phyloP scores from a whole-genome alignment of 192 early-diverging fungal genomes.

The Coemansia sp. region DNA sequence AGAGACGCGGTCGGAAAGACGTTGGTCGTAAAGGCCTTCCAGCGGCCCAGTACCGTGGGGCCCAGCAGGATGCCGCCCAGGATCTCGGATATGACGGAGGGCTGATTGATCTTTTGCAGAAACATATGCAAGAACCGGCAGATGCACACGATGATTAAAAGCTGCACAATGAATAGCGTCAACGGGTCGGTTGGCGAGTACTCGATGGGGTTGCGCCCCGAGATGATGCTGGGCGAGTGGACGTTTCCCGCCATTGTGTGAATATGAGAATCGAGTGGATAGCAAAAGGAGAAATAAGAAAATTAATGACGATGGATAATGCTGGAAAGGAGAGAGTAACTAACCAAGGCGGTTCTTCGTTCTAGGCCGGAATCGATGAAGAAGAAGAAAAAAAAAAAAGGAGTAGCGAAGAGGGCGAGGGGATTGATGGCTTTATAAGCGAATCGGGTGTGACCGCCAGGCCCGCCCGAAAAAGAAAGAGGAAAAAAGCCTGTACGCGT shows the following conservation, averaged over 20 bases:
- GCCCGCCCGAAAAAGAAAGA: too few species aligned
- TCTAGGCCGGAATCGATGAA: too few species aligned
- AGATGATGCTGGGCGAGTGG: constrained; percentile 55
- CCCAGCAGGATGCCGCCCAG: constrained; percentile 90
- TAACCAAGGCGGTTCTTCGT: too few species aligned
- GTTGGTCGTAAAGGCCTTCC: constrained; percentile 63
- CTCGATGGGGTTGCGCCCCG: constrained; percentile 66
- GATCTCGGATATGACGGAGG: constrained; percentile 91
- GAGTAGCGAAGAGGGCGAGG: background rate
- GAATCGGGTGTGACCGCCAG: too few species aligned
- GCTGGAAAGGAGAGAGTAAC: too few species aligned
- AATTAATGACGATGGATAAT: background rate
- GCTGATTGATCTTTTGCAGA: constrained; percentile 72
- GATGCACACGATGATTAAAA: constrained; percentile 70
- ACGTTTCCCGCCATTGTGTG: constrained; percentile 30
- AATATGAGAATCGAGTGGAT: background rate
- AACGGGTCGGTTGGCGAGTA: constrained; percentile 61
- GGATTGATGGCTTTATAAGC: background rate
- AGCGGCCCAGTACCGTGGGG: constrained; percentile 80
- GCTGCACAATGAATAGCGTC: constrained; percentile 76
- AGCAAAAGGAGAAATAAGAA: constrained; percentile 2
- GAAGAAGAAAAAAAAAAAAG: background rate
- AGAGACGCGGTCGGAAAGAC: constrained; percentile 79
- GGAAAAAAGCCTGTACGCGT: background rate
- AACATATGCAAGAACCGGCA: constrained; percentile 69